Evolutionary conservation across 768 basidiomycete species (phyloP).

Genomic region (Phanerodontia chrysosporium): DNA sequence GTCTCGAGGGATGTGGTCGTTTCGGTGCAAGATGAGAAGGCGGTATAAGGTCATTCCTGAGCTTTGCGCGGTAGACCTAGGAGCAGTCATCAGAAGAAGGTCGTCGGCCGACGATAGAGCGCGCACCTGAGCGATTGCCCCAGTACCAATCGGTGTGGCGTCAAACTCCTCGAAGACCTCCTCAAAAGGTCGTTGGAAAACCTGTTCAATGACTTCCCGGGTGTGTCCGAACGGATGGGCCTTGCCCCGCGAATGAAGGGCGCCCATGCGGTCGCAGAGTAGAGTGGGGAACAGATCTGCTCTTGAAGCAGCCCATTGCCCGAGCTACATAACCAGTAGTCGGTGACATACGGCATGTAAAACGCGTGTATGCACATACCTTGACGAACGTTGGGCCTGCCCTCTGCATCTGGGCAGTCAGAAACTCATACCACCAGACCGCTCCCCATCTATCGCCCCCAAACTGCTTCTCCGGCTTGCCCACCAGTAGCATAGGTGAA

Average conservation of each 20-base stretch:
- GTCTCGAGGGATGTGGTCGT: conserved; percentile 43
- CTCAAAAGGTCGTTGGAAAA: conserved; percentile 79
- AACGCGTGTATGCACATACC: conserved; percentile 37
- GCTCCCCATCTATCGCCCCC: conserved; percentile 88
- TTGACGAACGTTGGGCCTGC: conserved; percentile 98
- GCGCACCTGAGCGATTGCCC: conserved; percentile 92
- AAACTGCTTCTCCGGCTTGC: conserved; percentile 46
- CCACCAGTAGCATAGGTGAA: conserved; percentile 79
- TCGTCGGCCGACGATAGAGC: no score
- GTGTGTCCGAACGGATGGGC: conserved; percentile 82
- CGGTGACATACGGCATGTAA: not conserved
- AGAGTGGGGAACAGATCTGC: conserved; percentile 87
- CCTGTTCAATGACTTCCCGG: conserved; percentile 71
- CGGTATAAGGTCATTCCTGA: conserved; percentile 81
- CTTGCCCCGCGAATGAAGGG: conserved; percentile 83
- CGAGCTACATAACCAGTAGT: conserved; percentile 49
- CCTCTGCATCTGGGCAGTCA: conserved; percentile 85
- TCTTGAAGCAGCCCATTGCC: conserved; percentile 97
- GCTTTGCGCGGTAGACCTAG: conserved; percentile 84
- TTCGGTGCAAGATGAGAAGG: conserved; percentile 80
- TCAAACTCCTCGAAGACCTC: conserved; percentile 92
- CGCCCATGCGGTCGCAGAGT: conserved; percentile 80
- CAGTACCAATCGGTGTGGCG: conserved; percentile 86
- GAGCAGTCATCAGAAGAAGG: not conserved
- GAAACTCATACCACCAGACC: conserved; percentile 94